These are phyloP conservation scores for Psidium friedrichsthalianum DNA, from an alignment of 345 rosid genomes.

Conservation along the genomic window DNA sequence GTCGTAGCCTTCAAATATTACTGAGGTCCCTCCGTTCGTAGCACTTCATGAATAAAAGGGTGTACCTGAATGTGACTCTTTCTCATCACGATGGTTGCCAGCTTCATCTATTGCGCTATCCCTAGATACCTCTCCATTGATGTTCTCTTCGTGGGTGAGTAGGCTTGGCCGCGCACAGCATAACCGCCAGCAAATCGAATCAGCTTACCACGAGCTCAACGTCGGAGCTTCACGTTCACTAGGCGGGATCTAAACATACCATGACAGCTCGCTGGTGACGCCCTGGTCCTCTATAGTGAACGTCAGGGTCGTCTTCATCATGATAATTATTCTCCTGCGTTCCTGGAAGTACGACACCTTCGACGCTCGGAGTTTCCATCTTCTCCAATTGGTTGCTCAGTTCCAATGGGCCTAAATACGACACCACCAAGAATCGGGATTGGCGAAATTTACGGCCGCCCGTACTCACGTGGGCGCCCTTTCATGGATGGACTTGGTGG, in stretches of 20 bases:
- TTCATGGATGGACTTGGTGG: no score
- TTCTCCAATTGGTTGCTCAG: slow-evolving; percentile 85
- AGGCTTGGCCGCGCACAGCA: slow-evolving; percentile 76
- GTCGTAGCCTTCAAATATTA: no score
- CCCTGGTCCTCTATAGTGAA: slow-evolving; percentile 90
- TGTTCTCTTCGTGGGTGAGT: slow-evolving; percentile 98
- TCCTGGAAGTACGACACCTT: slow-evolving; percentile 91
- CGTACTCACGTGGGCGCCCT: no score
- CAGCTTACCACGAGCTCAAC: slow-evolving; percentile 92
- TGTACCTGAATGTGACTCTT: slow-evolving; percentile 75
- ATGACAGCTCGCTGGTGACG: slow-evolving; percentile 88
- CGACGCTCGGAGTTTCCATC: slow-evolving; percentile 78
- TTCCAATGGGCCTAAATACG: slow-evolving; percentile 61
- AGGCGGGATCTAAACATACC: slow-evolving; percentile 99
- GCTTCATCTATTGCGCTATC: slow-evolving; percentile 66
- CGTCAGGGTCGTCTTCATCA: slow-evolving; percentile 77
- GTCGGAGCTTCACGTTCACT: slow-evolving; percentile 88
- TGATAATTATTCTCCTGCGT: slow-evolving; percentile 82
- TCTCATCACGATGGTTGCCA: slow-evolving; percentile 41
- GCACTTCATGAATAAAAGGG: slow-evolving; percentile 82
- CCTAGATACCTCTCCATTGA: slow-evolving; percentile 91
- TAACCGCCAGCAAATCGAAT: slow-evolving; percentile 95
- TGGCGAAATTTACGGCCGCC: no score
- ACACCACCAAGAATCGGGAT: slow-evolving; percentile 76
- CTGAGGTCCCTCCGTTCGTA: no score